These are phyloP conservation scores for Trifolium dubium DNA, from an alignment of 306 rosid species.

Conservation along the genomic window DNA sequence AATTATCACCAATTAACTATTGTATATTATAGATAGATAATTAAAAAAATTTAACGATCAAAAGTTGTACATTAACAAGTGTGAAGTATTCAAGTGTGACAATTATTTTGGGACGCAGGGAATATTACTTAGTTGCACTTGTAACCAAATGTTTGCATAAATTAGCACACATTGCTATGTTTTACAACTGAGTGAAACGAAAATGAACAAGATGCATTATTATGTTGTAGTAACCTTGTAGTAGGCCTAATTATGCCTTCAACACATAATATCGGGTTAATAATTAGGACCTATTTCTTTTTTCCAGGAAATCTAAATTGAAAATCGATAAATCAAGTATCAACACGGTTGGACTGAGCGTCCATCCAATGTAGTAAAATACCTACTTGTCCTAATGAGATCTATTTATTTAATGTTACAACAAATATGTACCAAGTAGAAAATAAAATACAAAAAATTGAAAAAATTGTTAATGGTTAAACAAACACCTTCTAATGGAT, in stretches of 20 bases:
- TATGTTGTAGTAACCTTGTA: neutral
- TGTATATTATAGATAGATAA: no score
- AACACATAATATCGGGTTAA: neutral
- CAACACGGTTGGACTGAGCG: conserved; percentile 33
- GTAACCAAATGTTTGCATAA: neutral
- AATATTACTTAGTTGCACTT: neutral
- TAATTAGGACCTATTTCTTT: conserved; percentile 11
- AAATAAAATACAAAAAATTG: conserved; percentile 18
- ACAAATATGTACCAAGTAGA: conserved; percentile 49
- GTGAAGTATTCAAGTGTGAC: no score
- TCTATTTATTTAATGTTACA: conserved; percentile 46
- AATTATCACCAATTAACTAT: no score
- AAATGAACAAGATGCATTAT: conserved; percentile 5
- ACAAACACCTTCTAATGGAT: conserved; percentile 82
- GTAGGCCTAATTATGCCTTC: neutral
- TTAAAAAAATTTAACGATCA: no score
- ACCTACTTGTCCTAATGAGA: conserved; percentile 7
- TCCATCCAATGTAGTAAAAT: conserved; percentile 25
- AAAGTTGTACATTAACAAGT: no score
- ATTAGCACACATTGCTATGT: neutral
- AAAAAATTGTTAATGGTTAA: conserved; percentile 41
- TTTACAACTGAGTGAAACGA: neutral
- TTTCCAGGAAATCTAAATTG: conserved; percentile 10
- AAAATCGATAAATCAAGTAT: conserved; percentile 30
- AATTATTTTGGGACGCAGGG: no score